Percentiles rank a stretch among this genome's conserved stretches.
Conservation (phyloP, 345 rosid genomes). For the Mangifera indica region DNA sequence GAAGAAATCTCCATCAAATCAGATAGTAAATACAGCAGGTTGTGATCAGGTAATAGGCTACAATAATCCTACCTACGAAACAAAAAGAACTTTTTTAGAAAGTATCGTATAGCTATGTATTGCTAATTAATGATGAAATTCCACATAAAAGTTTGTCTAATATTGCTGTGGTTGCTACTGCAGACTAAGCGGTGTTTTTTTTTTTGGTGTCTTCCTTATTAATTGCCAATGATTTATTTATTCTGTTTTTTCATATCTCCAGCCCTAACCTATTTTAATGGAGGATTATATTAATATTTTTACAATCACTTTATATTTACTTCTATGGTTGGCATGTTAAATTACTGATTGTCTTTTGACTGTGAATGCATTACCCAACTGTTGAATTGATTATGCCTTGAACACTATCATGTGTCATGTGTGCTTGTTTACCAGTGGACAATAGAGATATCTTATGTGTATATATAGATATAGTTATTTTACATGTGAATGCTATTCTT, state of each 20-base stretch:
- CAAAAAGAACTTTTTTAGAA: no score
- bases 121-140: no score
- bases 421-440: neutral
- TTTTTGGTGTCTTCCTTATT: neutral
- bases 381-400: neutral
- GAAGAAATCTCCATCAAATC: no score
- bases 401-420: neutral
- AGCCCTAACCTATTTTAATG: neutral
- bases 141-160: no score
- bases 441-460: neutral
- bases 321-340: neutral
- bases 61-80: no score
- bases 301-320: neutral
- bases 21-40: no score
- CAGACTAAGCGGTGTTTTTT: neutral
- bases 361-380: neutral
- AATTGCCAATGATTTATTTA: neutral
- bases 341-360: neutral
- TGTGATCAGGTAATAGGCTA: no score
- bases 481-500: no score
- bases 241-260: neutral
- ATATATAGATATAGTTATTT: no score
- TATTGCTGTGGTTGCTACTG: neutral
- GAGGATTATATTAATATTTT: neutral
- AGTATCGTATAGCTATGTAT: no score